Evolutionary conservation across 2,329 filamentous ascomycete genomes (phyloP).

Genomic region (Colletotrichum destructivum): DNA sequence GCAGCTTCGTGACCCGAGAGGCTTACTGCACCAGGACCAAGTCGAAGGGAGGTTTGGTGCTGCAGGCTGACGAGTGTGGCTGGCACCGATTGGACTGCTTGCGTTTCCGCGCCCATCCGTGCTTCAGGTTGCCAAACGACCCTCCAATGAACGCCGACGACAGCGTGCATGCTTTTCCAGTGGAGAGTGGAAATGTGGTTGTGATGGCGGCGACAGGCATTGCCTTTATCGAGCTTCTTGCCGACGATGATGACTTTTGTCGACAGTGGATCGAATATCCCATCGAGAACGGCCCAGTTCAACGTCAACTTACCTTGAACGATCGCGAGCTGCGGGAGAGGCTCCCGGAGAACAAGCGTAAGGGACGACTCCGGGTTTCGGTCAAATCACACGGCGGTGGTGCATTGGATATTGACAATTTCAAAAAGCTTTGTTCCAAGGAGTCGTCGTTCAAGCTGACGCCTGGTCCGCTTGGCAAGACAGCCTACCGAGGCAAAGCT

Average conservation of each 20-base stretch:
- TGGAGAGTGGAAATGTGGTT: constrained; percentile 82
- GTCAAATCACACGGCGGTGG: constrained; percentile 85
- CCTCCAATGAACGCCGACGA: constrained; percentile 74
- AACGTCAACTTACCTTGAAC: constrained; percentile 80
- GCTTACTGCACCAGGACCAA: constrained; percentile 90
- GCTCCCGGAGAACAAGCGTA: constrained; percentile 81
- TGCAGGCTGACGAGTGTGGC: constrained; percentile 85
- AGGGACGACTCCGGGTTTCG: constrained; percentile 78
- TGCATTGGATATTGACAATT: constrained; percentile 82
- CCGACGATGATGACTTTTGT: constrained; percentile 85
- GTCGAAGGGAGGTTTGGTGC: constrained; percentile 82
- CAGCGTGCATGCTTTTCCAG: constrained; percentile 88
- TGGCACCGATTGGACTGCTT: constrained; percentile 94
- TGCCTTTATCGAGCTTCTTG: constrained; percentile 86
- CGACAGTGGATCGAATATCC: constrained; percentile 86
- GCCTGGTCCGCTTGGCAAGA: constrained; percentile 71
- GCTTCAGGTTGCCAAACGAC: constrained; percentile 88
- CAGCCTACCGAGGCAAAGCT: constrained; percentile 82
- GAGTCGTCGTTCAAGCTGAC: constrained; percentile 81
- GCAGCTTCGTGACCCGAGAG: constrained; percentile 85
- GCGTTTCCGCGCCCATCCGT: constrained; percentile 90
- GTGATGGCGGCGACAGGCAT: constrained; percentile 86
- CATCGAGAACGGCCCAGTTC: constrained; percentile 72
- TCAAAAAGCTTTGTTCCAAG: constrained; percentile 80
- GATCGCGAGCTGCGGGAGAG: constrained; percentile 82